Evolutionary conservation across 192 early-diverging fungal genomes (phyloP).

Genomic region (Gonapodya sp.): DNA sequence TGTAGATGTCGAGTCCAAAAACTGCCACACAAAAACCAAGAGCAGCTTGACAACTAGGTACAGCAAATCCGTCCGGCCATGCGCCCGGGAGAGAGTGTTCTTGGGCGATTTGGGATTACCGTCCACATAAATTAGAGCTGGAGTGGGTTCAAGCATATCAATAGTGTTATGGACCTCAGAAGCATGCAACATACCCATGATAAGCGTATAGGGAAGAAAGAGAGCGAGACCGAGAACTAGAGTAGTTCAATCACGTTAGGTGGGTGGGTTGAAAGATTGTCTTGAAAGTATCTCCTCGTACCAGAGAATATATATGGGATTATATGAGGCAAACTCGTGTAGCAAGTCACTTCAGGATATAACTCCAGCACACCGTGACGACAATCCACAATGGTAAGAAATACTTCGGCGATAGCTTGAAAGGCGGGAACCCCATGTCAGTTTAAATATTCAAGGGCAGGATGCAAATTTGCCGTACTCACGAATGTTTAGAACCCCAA

Average conservation of each 20-base stretch:
- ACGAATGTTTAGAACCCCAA: neutral
- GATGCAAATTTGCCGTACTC: too few species aligned
- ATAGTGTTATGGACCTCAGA: too few species aligned
- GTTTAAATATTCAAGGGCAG: neutral
- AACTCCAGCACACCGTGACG: neutral
- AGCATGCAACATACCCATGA: too few species aligned
- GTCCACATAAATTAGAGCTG: neutral
- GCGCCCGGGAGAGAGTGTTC: neutral
- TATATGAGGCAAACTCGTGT: neutral
- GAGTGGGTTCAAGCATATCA: too few species aligned
- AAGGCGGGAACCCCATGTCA: neutral
- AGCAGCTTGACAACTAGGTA: neutral
- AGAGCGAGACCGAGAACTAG: neutral
- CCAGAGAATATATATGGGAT: neutral
- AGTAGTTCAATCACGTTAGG: too few species aligned
- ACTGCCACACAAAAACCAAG: neutral
- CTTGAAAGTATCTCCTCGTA: neutral
- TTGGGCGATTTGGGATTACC: neutral
- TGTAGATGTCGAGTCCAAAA: neutral
- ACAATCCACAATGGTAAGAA: neutral
- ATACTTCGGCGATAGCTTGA: neutral
- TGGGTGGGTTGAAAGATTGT: neutral
- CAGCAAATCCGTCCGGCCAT: neutral
- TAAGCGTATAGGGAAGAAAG: neutral
- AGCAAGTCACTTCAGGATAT: neutral